phyloP scores from a whole-genome alignment of 768 basidiomycete species.

The Lactifluus volemus region DNA sequence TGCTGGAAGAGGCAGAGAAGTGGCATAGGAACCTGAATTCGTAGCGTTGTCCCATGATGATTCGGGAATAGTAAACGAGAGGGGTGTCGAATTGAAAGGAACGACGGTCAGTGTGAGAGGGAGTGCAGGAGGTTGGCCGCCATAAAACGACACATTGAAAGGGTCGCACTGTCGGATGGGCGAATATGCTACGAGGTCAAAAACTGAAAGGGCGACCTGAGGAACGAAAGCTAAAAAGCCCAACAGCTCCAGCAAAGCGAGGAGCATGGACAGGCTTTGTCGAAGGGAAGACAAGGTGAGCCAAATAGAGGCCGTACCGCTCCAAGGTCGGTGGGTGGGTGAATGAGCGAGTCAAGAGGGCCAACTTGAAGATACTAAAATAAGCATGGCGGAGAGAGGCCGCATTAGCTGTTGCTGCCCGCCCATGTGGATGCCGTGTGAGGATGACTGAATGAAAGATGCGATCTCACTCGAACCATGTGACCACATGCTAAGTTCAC shows the following conservation, averaged over 20 bases:
- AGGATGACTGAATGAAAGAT: neutral
- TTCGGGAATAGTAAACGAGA: slow-evolving; percentile 38
- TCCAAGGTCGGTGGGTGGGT: neutral
- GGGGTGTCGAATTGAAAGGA: slow-evolving; percentile 43
- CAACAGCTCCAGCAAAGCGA: slow-evolving; percentile 6
- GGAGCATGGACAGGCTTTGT: slow-evolving; percentile 5
- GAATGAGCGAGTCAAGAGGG: too few species aligned
- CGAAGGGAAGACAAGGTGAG: neutral
- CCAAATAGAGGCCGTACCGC: neutral
- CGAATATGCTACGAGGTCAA: slow-evolving; percentile 30
- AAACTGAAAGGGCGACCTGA: slow-evolving; percentile 23
- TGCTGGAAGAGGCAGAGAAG: slow-evolving; percentile 43
- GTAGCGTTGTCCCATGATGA: slow-evolving; percentile 29
- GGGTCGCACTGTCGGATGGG: slow-evolving; percentile 45
- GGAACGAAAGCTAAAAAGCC: slow-evolving; percentile 22
- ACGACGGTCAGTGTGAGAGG: slow-evolving; percentile 43
- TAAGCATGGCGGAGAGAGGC: neutral
- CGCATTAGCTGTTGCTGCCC: neutral
- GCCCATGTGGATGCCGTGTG: neutral
- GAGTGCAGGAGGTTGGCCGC: slow-evolving; percentile 30
- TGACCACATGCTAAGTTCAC: too few species aligned
- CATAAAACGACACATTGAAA: slow-evolving; percentile 38
- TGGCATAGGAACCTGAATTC: slow-evolving; percentile 35
- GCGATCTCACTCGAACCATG: too few species aligned
- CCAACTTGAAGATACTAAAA: neutral